Percentiles rank a stretch among this genome's conserved stretches.
Evolutionary conservation across 371 early-diverging fungal species (phyloP).

Genomic region (Sporodiniella umbellata): DNA sequence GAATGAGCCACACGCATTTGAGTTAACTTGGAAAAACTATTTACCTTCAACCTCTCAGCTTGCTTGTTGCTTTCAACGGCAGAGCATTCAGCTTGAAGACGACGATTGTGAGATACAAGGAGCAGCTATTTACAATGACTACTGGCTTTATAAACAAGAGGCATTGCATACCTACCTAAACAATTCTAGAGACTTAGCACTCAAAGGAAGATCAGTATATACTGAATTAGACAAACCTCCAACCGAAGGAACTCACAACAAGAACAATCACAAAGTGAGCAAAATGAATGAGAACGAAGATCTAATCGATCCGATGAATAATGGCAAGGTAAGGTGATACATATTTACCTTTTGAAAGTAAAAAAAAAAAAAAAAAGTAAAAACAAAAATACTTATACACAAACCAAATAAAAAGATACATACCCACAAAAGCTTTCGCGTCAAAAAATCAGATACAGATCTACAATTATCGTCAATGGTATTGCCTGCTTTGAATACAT

Average conservation of each 20-base stretch:
- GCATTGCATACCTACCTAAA: slow-evolving; percentile 24
- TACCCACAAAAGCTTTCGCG: too few species aligned
- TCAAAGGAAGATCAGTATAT: slow-evolving; percentile 22
- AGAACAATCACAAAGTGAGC: too few species aligned
- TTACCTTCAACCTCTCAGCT: slow-evolving; percentile 31
- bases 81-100: slow-evolving; percentile 27
- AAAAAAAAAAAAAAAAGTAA: slow-evolving; percentile 8
- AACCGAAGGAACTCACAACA: too few species aligned
- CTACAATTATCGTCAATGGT: too few species aligned
- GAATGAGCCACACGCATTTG: slow-evolving; percentile 34
- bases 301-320: too few species aligned
- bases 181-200: slow-evolving; percentile 28
- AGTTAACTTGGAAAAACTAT: slow-evolving; percentile 48
- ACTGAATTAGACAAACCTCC: too few species aligned
- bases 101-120: slow-evolving; percentile 22
- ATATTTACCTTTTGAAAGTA: slow-evolving; percentile 14
- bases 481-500: too few species aligned
- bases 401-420: too few species aligned
- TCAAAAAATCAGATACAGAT: too few species aligned
- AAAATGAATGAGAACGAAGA: too few species aligned
- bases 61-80: slow-evolving; percentile 20
- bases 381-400: slow-evolving; percentile 5
- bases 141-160: slow-evolving; percentile 20
- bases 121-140: slow-evolving; percentile 32
- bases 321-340: too few species aligned